Evolutionary conservation across 2,329 filamentous ascomycete species (phyloP).

Genomic region (Mycosphaerella arachidis): DNA sequence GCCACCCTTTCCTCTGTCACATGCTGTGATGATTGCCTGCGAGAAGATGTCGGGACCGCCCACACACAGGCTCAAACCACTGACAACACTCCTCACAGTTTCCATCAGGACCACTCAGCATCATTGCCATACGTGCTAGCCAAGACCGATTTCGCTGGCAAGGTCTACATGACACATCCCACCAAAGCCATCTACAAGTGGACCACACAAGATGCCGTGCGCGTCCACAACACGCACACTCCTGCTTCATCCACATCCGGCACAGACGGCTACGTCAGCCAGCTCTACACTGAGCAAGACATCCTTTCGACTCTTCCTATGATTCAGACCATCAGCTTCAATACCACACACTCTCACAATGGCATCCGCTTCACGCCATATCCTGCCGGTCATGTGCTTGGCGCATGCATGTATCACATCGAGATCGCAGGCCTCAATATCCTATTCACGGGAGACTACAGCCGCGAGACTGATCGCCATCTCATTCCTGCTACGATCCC

Average conservation of each 20-base stretch:
- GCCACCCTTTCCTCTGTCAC: slow-evolving; percentile 9
- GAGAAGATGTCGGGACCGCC: background rate
- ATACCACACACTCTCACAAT: slow-evolving; percentile 95
- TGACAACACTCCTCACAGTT: slow-evolving; percentile 54
- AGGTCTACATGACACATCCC: slow-evolving; percentile 98
- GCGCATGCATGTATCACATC: slow-evolving; percentile 96
- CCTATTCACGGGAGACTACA: slow-evolving; percentile 97
- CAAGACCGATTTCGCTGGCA: slow-evolving; percentile 95
- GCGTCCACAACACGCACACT: slow-evolving; percentile 58
- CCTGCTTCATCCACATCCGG: slow-evolving; percentile 25
- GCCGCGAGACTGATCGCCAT: slow-evolving; percentile 90
- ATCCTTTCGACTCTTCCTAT: slow-evolving; percentile 87
- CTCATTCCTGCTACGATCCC: slow-evolving; percentile 90
- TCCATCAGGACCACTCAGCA: slow-evolving; percentile 97
- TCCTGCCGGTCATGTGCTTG: slow-evolving; percentile 94
- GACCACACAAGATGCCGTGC: slow-evolving; percentile 95
- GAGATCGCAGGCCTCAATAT: slow-evolving; percentile 96
- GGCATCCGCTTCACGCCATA: slow-evolving; percentile 96
- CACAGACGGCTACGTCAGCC: slow-evolving; percentile 48
- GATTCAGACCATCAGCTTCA: slow-evolving; percentile 97
- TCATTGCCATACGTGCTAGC: slow-evolving; percentile 96
- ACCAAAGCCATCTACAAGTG: slow-evolving; percentile 99
- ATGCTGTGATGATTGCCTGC: slow-evolving; percentile 15
- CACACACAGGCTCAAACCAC: background rate
- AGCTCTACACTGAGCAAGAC: slow-evolving; percentile 90